phyloP scores from a whole-genome alignment of 1,284 basidiomycete species.

The Cerioporus squamosus region DNA sequence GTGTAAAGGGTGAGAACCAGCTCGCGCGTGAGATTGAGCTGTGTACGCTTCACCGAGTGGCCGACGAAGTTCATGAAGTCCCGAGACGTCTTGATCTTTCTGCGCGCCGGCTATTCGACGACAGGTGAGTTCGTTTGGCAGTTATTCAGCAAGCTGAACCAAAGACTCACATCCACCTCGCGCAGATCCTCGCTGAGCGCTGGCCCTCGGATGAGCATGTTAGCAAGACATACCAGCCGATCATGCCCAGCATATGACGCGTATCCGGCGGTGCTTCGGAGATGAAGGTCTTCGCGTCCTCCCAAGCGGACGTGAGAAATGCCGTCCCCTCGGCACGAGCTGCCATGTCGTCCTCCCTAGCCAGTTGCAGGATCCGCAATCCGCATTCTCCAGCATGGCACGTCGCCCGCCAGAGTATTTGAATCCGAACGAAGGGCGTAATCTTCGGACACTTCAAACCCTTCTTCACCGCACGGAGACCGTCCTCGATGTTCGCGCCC shows the following conservation, averaged over 20 bases:
- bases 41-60: conserved; percentile 46
- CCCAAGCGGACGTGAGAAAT: conserved; percentile 52
- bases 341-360: conserved; percentile 38
- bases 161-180: conserved; percentile 49
- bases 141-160: too few species aligned
- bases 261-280: conserved; percentile 60
- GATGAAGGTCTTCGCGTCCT: conserved; percentile 59
- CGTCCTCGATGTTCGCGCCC: conserved; percentile 34
- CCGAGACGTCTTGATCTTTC: conserved; percentile 49
- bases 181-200: conserved; percentile 48
- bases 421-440: conserved; percentile 32
- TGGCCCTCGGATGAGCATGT: conserved; percentile 50
- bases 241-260: conserved; percentile 54
- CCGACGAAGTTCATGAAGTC: conserved; percentile 50
- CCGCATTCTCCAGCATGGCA: conserved; percentile 58
- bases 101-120: conserved; percentile 39
- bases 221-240: conserved; percentile 58
- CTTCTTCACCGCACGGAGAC: conserved; percentile 54
- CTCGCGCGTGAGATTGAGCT: conserved; percentile 49
- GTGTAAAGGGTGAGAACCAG: conserved; percentile 46
- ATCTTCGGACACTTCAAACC: conserved; percentile 45
- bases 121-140: neutral
- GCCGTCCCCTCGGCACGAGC: conserved; percentile 61
- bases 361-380: conserved; percentile 47
- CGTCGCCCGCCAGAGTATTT: conserved; percentile 57